Evolutionary conservation across 306 rosid species (phyloP).

Genomic region (Cercis canadensis): DNA sequence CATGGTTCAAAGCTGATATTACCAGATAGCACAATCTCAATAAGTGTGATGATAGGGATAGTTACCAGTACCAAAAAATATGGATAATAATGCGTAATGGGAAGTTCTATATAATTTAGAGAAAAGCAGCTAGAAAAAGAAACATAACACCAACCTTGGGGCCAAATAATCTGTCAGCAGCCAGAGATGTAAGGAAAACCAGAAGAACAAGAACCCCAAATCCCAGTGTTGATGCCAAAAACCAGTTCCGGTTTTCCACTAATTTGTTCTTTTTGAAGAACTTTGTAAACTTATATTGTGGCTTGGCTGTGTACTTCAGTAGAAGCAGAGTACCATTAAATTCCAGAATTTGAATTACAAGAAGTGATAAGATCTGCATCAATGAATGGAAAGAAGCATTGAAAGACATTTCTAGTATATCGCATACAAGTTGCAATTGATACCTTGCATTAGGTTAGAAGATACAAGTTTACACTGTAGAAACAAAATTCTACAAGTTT

Average conservation of each 20-base stretch:
- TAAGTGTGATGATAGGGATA: constrained; percentile 2
- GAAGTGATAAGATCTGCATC: constrained; percentile 67
- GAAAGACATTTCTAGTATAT: not conserved
- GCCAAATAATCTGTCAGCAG: constrained; percentile 54
- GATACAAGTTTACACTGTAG: no score
- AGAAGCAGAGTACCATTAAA: constrained; percentile 57
- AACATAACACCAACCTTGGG: constrained; percentile 63
- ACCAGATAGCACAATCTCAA: not conserved
- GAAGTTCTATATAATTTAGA: not conserved
- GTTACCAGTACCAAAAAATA: not conserved
- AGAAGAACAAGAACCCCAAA: constrained; percentile 63
- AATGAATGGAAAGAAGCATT: constrained; percentile 5
- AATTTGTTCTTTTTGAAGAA: constrained; percentile 50
- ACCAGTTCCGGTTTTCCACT: constrained; percentile 61
- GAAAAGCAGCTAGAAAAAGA: constrained; percentile 10
- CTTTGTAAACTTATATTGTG: constrained; percentile 46
- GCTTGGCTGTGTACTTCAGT: constrained; percentile 68
- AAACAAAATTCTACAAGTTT: no score
- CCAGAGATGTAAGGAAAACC: constrained; percentile 59
- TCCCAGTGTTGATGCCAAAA: constrained; percentile 68
- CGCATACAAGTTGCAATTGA: no score
- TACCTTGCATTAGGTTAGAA: no score
- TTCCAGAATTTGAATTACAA: constrained; percentile 69
- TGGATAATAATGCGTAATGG: not conserved
- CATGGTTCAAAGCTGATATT: constrained; percentile 12